These are phyloP conservation scores for Xylaria acuta DNA, from an alignment of 495 filamentous ascomycete genomes.

Conservation along the genomic window DNA sequence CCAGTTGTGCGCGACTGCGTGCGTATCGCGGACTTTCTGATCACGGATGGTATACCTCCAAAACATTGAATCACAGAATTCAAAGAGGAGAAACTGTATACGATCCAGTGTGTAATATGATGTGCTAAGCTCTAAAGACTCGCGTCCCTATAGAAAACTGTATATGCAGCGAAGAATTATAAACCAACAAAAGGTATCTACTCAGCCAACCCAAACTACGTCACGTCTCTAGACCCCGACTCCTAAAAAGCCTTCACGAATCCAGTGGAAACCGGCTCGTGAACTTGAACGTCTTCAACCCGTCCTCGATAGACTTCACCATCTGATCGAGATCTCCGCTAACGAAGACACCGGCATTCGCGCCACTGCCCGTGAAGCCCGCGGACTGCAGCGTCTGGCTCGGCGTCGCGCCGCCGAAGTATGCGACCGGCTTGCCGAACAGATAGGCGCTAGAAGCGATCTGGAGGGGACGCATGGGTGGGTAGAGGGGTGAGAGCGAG, in stretches of 20 bases:
- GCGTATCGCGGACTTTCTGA: not conserved
- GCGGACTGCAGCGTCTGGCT: constrained; percentile 49
- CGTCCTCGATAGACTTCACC: constrained; percentile 58
- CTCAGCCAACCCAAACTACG: not conserved
- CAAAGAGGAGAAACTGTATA: not conserved
- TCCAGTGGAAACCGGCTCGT: constrained; percentile 65
- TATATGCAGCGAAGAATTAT: constrained; percentile 17
- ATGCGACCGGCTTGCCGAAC: constrained; percentile 76
- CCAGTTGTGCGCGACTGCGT: not conserved
- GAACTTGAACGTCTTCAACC: constrained; percentile 69
- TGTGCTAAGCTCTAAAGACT: constrained; percentile 13
- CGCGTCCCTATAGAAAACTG: not conserved
- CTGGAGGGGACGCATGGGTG: constrained; percentile 66
- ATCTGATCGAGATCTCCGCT: constrained; percentile 46
- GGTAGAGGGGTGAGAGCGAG: constrained; percentile 63
- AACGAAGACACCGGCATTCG: constrained; percentile 59
- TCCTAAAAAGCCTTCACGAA: constrained; percentile 4
- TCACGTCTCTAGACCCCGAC: not conserved
- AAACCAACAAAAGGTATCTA: not conserved
- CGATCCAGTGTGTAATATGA: not conserved
- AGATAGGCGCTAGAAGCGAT: constrained; percentile 70
- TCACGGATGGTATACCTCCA: not conserved
- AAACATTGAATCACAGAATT: not conserved
- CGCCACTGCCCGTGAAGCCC: constrained; percentile 43
- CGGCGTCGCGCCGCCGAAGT: constrained; percentile 55